phyloP scores from a whole-genome alignment of 148 eudicot species.

The Nyssa sinensis region DNA sequence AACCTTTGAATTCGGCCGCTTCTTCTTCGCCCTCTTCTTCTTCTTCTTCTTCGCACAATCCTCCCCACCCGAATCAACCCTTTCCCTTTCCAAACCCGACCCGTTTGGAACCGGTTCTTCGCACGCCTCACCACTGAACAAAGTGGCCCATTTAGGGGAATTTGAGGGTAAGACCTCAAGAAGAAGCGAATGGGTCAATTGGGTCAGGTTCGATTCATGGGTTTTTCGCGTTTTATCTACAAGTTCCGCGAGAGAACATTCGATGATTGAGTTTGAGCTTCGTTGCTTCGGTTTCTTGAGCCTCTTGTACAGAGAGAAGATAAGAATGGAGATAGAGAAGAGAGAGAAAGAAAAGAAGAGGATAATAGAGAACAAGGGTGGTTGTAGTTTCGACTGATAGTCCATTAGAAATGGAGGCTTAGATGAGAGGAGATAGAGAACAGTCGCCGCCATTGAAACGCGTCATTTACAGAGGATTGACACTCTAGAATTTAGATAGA shows the following conservation, averaged over 20 bases:
- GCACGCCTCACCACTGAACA: conserved; percentile 21
- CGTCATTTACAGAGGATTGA: conserved; percentile 22
- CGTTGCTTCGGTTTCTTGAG: conserved; percentile 16
- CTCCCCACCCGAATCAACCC: conserved; percentile 16
- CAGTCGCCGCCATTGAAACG: conserved; percentile 29
- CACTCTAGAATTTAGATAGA: not conserved
- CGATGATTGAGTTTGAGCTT: conserved; percentile 7
- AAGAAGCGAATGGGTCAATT: conserved; percentile 31
- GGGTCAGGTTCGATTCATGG: conserved; percentile 28
- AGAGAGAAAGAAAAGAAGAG: conserved; percentile 17
- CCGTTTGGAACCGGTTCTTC: conserved; percentile 27
- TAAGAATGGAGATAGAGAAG: conserved; percentile 23
- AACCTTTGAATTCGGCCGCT: conserved; percentile 19
- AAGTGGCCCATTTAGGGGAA: conserved; percentile 35
- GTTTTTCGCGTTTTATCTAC: conserved; percentile 11
- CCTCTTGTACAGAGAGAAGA: conserved; percentile 28
- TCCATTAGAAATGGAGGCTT: not conserved
- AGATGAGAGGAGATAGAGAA: not conserved
- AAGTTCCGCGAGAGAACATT: conserved; percentile 19
- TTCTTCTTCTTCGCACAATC: conserved; percentile 34
- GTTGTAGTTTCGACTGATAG: not conserved
- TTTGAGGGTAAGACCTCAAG: conserved; percentile 47
- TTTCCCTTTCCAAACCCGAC: conserved; percentile 18
- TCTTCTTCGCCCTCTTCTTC: conserved; percentile 45
- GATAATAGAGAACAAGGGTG: conserved; percentile 14